Percentiles rank a stretch among this genome's conserved stretches.
Conservation (phyloP, 1,139 yeast genomes). For the Scheffersomyces titani region DNA sequence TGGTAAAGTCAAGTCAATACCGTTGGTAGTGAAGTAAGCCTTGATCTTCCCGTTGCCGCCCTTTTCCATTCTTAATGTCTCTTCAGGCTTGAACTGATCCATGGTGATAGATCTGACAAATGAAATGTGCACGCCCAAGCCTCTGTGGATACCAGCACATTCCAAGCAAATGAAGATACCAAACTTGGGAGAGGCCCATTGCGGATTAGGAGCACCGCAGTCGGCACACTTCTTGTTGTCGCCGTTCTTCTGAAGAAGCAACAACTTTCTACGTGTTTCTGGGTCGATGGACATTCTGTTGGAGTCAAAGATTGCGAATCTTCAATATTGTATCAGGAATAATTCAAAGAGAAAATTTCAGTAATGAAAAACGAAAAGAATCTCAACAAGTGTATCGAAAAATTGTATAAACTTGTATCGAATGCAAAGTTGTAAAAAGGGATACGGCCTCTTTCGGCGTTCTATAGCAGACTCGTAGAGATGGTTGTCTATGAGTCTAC, state of each 20-base stretch:
- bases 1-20: slow-evolving; percentile 66
- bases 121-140: slow-evolving; percentile 94
- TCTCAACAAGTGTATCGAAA: not conserved
- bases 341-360: not conserved
- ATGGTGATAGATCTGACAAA: slow-evolving; percentile 95
- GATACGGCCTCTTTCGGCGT: not conserved
- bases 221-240: slow-evolving; percentile 90
- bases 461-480: not conserved
- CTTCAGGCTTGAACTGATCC: slow-evolving; percentile 96
- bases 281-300: slow-evolving; percentile 75
- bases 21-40: slow-evolving; percentile 68
- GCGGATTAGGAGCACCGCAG: slow-evolving; percentile 94
- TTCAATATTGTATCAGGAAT: not conserved
- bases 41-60: slow-evolving; percentile 89
- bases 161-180: slow-evolving; percentile 96
- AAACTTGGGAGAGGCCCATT: slow-evolving; percentile 98
- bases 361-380: not conserved
- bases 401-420: not conserved
- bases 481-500: not conserved
- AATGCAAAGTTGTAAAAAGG: not conserved
- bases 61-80: slow-evolving; percentile 83
- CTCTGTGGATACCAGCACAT: slow-evolving; percentile 96
- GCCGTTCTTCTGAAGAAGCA: slow-evolving; percentile 78
- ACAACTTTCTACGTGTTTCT: slow-evolving; percentile 79
- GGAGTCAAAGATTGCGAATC: not conserved